Evolutionary conservation across 306 rosid genomes (phyloP), one percentile per base, ranked within the genome.

Genomic region (Neltuma alba): DNA sequence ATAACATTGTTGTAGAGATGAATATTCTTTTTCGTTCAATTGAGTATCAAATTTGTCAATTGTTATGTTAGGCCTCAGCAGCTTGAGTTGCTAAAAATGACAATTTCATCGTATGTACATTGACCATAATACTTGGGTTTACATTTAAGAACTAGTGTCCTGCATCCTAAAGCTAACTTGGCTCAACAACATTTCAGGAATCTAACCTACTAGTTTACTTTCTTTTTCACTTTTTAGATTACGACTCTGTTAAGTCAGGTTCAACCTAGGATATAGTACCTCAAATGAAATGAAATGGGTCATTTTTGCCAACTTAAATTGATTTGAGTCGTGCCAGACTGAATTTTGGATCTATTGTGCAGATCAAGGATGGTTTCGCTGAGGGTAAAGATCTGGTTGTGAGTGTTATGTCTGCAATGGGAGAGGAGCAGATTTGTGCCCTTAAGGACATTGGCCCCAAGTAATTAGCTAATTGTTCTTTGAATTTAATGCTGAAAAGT

Each of bases 351-450:
- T 62, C 18, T 42, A 8, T 72, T 12, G 41, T 84, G 87, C 92
- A 92, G 99, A 95, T 95, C 90, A 92, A 92, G 94, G 97, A 92
- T 81, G 97, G 99, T 28, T 94, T 94, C 66, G 87, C 64, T 1
- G 94, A 89, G 16, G 99, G 98, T 71, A 95, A 95, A 85, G 99
- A 95, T 83, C 84, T 95, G 82, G 96, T 95, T 61, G 96, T 95
- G 83, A 45, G 83, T 74, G 98, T 95, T 54, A 95, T 95, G 99
- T 92, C 99, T 82, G 89, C 97, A 48, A 94, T 94, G 99, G 99
- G 99, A n/a, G 97, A 94, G 89, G 97, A 92, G 93, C 97, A 95
- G 91, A 95, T 95, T 72, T 77, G 82, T 79, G 94, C 88, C 58
- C 91, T 95, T 20, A 95, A 92, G 91, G 99, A 95, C 86, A 86